Percentiles rank a stretch among this genome's conserved stretches.
Evolutionary conservation across 129 eudicot species (phyloP).

Genomic region (Tanacetum coccineum): DNA sequence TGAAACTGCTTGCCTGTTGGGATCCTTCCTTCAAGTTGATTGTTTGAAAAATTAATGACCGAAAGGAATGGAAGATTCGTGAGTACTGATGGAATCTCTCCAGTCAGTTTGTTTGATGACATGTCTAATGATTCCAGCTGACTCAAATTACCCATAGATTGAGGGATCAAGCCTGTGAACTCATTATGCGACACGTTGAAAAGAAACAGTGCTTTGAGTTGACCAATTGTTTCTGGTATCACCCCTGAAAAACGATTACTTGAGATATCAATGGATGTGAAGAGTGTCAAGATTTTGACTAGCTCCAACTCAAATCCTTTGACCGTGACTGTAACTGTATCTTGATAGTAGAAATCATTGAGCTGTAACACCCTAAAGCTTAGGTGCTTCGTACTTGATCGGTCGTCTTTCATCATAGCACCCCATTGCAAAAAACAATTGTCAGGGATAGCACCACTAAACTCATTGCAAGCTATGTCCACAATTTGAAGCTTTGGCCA

Average conservation of each 20-base stretch:
- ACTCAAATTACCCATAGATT: conserved; percentile 34
- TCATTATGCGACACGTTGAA: no score
- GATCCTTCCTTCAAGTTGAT: no score
- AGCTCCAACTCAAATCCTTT: no score
- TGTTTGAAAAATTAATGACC: no score
- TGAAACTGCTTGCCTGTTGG: no score
- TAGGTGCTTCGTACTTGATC: conserved; percentile 16
- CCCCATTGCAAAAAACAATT: conserved; percentile 29
- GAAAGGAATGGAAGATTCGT: no score
- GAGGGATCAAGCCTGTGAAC: conserved; percentile 50
- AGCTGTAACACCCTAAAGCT: conserved; percentile 7
- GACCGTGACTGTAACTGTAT: neutral
- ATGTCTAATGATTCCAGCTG: no score
- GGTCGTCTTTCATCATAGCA: conserved; percentile 36
- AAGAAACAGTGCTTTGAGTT: no score
- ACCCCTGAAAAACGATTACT: neutral
- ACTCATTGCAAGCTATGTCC: neutral
- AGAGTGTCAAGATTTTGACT: conserved; percentile 21
- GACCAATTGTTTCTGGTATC: neutral
- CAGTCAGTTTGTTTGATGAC: no score
- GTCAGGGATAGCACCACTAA: conserved; percentile 28
- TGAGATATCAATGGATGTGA: conserved; percentile 56
- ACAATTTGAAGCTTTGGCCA: no score
- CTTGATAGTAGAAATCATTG: conserved; percentile 35
- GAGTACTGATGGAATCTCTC: no score